Evolutionary conservation across 2,329 filamentous ascomycete genomes (phyloP).

Genomic region (Fusarium sp.): DNA sequence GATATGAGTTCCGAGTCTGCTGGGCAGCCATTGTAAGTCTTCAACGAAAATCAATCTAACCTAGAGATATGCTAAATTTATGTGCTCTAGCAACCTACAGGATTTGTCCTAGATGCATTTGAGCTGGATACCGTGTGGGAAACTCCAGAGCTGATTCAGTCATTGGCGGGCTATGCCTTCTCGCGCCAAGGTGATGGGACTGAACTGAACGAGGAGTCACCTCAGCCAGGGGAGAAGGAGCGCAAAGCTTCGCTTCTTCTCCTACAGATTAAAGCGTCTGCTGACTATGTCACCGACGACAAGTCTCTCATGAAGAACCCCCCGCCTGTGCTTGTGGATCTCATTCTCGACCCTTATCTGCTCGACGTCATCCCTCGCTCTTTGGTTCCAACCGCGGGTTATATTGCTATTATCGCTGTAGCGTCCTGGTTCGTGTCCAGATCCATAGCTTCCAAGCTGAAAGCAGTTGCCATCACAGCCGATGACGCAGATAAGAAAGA

Average conservation of each 20-base stretch:
- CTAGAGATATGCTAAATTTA: conserved; percentile 13
- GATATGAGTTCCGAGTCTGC: conserved; percentile 93
- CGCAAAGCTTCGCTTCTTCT: conserved; percentile 70
- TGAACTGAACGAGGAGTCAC: conserved; percentile 8
- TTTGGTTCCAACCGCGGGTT: conserved; percentile 76
- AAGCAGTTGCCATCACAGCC: conserved; percentile 43
- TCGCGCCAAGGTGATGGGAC: conserved; percentile 55
- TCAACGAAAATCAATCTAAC: background rate
- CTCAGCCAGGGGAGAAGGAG: conserved; percentile 29
- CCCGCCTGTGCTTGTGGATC: conserved; percentile 80
- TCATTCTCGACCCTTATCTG: conserved; percentile 88
- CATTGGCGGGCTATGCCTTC: conserved; percentile 72
- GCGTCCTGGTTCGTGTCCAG: conserved; percentile 59
- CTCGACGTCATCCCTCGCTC: conserved; percentile 84
- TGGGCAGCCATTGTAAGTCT: conserved; percentile 89
- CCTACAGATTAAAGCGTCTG: conserved; percentile 78
- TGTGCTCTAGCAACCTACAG: conserved; percentile 81
- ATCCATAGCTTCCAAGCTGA: conserved; percentile 47
- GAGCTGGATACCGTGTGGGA: conserved; percentile 71
- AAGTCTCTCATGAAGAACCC: conserved; percentile 78
- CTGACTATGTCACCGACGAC: conserved; percentile 87
- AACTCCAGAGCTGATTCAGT: conserved; percentile 71
- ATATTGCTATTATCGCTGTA: conserved; percentile 72
- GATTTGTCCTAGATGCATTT: conserved; percentile 77
- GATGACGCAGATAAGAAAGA: conserved; percentile 54